Percentiles rank a stretch among this genome's conserved stretches.
phyloP scores from a whole-genome alignment of 2,329 filamentous ascomycete species.

The Nemania diffusa region DNA sequence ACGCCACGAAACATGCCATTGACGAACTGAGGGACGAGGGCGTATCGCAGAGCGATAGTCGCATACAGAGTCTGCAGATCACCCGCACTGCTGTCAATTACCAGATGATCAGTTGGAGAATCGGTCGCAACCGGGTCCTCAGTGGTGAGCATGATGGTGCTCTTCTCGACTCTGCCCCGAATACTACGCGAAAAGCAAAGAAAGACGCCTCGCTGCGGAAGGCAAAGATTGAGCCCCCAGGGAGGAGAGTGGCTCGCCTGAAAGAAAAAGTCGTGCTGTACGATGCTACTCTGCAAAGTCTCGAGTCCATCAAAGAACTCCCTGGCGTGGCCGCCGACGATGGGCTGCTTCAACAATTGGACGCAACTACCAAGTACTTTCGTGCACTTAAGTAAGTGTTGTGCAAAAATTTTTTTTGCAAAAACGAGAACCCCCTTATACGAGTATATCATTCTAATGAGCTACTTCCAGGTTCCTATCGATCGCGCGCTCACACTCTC shows the following conservation, averaged over 20 bases:
- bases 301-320: conserved; percentile 89
- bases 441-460: conserved; percentile 30
- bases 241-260: conserved; percentile 80
- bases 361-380: conserved; percentile 84
- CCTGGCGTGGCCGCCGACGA: conserved; percentile 89
- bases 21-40: conserved; percentile 89
- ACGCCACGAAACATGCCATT: conserved; percentile 91
- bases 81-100: conserved; percentile 95
- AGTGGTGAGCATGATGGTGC: conserved; percentile 86
- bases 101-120: conserved; percentile 91
- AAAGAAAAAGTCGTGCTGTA: conserved; percentile 91
- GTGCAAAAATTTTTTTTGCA: background rate
- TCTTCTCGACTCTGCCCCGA: conserved; percentile 60
- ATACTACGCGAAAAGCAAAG: conserved; percentile 61
- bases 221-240: conserved; percentile 66
- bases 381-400: conserved; percentile 79
- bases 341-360: conserved; percentile 79
- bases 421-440: too few relatives aligned
- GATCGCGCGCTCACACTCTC: conserved; percentile 83
- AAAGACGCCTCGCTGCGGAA: conserved; percentile 61
- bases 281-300: conserved; percentile 88
- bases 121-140: conserved; percentile 90
- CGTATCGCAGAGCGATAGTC: conserved; percentile 81
- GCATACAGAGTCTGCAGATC: conserved; percentile 93
- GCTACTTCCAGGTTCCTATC: conserved; percentile 73